Percentiles rank a stretch among this genome's conserved stretches.
These are phyloP conservation scores for Aspergillus brunneoviolaceus DNA, from an alignment of 2,329 filamentous ascomycete species.

Conservation along the genomic window DNA sequence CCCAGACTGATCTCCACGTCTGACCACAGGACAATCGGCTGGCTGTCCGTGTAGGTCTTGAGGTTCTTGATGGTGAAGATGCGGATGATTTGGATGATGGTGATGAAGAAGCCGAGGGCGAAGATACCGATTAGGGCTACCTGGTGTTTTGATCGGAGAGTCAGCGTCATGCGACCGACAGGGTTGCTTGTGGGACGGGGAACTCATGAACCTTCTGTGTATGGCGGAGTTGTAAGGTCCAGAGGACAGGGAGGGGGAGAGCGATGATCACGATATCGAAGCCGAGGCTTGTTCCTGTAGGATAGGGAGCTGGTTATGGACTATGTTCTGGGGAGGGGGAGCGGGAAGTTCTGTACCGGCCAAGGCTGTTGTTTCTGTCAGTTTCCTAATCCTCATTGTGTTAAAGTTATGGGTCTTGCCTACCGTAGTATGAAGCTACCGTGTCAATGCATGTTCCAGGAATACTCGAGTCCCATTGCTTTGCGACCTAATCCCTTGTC, in stretches of 20 bases:
- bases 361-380: not conserved
- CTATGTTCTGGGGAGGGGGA: not conserved
- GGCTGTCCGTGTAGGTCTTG: constrained; percentile 47
- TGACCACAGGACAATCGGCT: constrained; percentile 48
- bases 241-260: constrained; percentile 26
- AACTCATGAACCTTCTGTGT: constrained; percentile 17
- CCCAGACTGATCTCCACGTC: constrained; percentile 48
- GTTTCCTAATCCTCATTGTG: not conserved
- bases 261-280: constrained; percentile 27
- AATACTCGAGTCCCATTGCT: constrained; percentile 19
- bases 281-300: constrained; percentile 22
- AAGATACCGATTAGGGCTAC: constrained; percentile 47
- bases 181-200: no score
- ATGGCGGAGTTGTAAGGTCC: constrained; percentile 16
- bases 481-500: not conserved
- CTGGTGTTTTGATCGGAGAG: constrained; percentile 23
- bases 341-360: constrained; percentile 2
- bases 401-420: constrained; percentile 8
- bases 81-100: constrained; percentile 52
- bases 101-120: constrained; percentile 53
- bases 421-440: constrained; percentile 47
- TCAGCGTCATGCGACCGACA: no score
- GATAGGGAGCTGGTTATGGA: not conserved
- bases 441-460: constrained; percentile 42
- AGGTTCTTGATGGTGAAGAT: constrained; percentile 51